Base-by-base conservation (phyloP, 371 early-diverging fungal species). In the Lichtheimia corymbifera region DNA sequence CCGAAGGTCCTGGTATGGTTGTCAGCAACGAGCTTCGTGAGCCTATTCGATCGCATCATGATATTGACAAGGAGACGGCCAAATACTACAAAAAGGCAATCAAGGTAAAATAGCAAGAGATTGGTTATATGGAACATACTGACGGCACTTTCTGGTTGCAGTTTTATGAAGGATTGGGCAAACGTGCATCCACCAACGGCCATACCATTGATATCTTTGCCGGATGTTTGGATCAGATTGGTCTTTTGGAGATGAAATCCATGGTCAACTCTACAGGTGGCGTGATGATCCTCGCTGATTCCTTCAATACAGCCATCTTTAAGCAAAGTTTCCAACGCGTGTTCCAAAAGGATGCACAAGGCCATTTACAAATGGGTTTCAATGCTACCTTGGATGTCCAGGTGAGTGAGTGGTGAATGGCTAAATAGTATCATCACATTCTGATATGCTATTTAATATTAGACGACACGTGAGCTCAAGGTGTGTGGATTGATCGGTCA, bases 1-100 rank as follows among this genome's bases (percentile, higher is more conserved):
- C 99, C 0, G 96, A 93, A 68, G 99, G 99, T 2, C 99, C 99
- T 49, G 99, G 99, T 51, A 86, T 91, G 79, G 93, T 99, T 49
- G 96, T 98, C 0, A 90, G 96, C 15, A 79, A 86, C 17, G 98
- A 97, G 70, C 87, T 99, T 57, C 89, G 92, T 71, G 98, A 99
- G 68, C 88, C 94, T 14, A 92, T 99, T 53, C 88, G 99, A 60
- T 95, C 96, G n/a, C 97, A 96, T 73, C 93, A 95, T 72, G 97
- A 99, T 61, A 91, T 99, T 61, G 97, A 97, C 62, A 97, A 96
- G 79, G 99, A 97, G 61, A 82, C 88, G 22, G 93, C 95, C 47
- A 88, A 93, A 62, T 91, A 99, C 68, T 89, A 90, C 71, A 96
- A 94, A 72, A 94, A 95, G 77, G 93, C 99, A 0, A 71, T 83